Evolutionary conservation across 176 grass and related monocot species (phyloP).

Genomic region (Aegilops longissima): DNA sequence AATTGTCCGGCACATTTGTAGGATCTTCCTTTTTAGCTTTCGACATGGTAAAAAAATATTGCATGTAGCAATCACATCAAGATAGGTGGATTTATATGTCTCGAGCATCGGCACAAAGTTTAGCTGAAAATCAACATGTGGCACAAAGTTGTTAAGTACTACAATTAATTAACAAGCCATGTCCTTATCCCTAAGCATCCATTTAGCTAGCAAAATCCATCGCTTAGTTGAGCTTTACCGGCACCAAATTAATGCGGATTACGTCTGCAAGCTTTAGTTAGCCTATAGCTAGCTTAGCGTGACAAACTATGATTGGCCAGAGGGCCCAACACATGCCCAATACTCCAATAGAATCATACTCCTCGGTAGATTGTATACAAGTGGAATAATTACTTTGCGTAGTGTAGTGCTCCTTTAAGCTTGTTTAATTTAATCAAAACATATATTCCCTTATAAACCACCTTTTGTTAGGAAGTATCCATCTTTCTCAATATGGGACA

Average conservation of each 20-base stretch:
- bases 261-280: slow-evolving; percentile 38
- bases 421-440: slow-evolving; percentile 31
- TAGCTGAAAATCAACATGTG: not conserved
- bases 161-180: slow-evolving; percentile 9
- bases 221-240: slow-evolving; percentile 53
- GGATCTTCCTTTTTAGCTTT: not conserved
- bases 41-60: not conserved
- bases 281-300: slow-evolving; percentile 5
- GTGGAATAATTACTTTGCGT: not conserved
- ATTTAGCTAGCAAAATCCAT: slow-evolving; percentile 29
- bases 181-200: slow-evolving; percentile 43
- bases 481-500: slow-evolving; percentile 16
- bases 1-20: not conserved
- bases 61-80: not conserved
- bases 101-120: not conserved
- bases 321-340: slow-evolving; percentile 8
- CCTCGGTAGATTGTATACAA: not conserved
- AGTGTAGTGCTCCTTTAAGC: slow-evolving; percentile 25
- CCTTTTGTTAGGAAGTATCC: slow-evolving; percentile 30
- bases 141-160: slow-evolving; percentile 16
- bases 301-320: slow-evolving; percentile 14
- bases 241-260: slow-evolving; percentile 38
- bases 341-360: slow-evolving; percentile 11
- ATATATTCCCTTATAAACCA: slow-evolving; percentile 36
- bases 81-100: not conserved